Evolutionary conservation across 805 yeast species (phyloP).

Genomic region (Schizosaccharomyces lindneri): DNA sequence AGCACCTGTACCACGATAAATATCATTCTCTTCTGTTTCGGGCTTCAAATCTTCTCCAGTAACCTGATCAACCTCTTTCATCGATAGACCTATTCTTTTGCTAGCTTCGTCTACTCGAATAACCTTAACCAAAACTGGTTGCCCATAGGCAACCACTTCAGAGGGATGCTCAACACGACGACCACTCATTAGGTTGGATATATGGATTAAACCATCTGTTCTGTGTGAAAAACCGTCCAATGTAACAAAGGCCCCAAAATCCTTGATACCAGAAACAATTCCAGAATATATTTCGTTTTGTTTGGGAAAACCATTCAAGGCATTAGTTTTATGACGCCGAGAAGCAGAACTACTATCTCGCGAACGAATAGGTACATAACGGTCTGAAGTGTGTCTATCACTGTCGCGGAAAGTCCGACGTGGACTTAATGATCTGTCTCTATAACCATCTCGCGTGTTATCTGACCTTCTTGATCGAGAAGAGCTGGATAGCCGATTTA

Average conservation of each 20-base stretch:
- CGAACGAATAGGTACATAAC: too few species aligned
- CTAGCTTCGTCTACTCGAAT: conserved; percentile 18
- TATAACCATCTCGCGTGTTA: neutral
- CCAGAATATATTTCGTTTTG: conserved; percentile 35
- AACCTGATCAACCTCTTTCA: conserved; percentile 48
- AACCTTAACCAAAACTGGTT: conserved; percentile 42
- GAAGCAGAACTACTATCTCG: too few species aligned
- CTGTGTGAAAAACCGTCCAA: conserved; percentile 18
- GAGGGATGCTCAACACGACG: conserved; percentile 29
- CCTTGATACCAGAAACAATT: conserved; percentile 28
- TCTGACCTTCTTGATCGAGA: neutral
- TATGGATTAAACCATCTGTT: conserved; percentile 47
- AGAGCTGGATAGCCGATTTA: neutral
- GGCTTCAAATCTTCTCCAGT: conserved; percentile 24
- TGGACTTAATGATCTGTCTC: neutral
- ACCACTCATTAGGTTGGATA: conserved; percentile 17
- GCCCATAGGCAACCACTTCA: conserved; percentile 31
- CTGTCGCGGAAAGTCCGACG: neutral
- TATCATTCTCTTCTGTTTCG: neutral
- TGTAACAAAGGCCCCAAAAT: conserved; percentile 59
- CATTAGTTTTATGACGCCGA: too few species aligned
- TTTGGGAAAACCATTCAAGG: conserved; percentile 10
- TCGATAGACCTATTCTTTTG: conserved; percentile 28
- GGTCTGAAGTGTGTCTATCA: too few species aligned
- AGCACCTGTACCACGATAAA: conserved; percentile 1